Conservation (phyloP, 345 rosid genomes). For the Excoecaria cochinchinensis region DNA sequence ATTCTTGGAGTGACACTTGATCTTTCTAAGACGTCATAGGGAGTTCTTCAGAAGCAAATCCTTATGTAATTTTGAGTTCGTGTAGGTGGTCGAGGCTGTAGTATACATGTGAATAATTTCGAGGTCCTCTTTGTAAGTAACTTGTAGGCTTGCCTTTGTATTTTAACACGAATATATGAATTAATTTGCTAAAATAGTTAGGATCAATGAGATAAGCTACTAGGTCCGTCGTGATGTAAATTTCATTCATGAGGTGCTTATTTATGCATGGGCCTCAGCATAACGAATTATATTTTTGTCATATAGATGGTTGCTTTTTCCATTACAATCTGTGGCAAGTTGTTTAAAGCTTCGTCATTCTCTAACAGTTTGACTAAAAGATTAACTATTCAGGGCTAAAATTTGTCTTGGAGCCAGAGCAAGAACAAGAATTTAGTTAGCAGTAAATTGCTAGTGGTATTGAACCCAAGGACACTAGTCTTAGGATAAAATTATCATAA, state of each 20-base stretch:
- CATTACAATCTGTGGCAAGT: too few relatives aligned
- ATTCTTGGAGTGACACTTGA: constrained; percentile 73
- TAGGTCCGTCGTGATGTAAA: constrained; percentile 22
- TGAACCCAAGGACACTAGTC: too few relatives aligned
- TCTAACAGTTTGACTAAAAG: too few relatives aligned
- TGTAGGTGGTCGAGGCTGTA: constrained; percentile 20
- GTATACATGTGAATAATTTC: constrained; percentile 31
- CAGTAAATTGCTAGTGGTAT: too few relatives aligned
- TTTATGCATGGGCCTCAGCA: constrained; percentile 15
- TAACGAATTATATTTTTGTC: neutral
- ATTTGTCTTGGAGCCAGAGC: too few relatives aligned
- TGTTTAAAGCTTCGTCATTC: too few relatives aligned
- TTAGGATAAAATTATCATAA: too few relatives aligned
- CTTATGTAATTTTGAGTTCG: constrained; percentile 10
- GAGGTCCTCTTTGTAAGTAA: constrained; percentile 33
- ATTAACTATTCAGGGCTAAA: too few relatives aligned
- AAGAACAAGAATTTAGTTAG: too few relatives aligned
- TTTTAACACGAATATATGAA: constrained; percentile 14
- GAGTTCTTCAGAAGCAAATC: constrained; percentile 3
- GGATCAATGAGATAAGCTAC: constrained; percentile 20
- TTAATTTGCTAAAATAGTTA: constrained; percentile 24
- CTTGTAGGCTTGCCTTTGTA: constrained; percentile 18
- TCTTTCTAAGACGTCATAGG: neutral
- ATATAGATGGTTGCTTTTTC: too few relatives aligned
- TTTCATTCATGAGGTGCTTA: constrained; percentile 20